Base-by-base conservation (phyloP, 2,329 filamentous ascomycete genomes). In the Penicillium verrucosum region DNA sequence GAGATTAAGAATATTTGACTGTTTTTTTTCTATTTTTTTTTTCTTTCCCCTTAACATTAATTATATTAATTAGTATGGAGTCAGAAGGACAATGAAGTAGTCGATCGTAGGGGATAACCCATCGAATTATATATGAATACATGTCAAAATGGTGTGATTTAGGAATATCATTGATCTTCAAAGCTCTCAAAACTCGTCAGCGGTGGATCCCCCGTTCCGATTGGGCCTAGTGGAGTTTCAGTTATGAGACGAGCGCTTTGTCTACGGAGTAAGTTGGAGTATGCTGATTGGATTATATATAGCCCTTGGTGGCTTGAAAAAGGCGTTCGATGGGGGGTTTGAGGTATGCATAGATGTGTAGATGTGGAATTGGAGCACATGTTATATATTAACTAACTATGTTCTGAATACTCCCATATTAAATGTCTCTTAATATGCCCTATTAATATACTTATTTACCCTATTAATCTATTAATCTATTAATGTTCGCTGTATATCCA, bases 191-290 rank as follows among this genome's bases (percentile, higher is more conserved):
- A 49, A 53, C 57, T 66, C 61, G 61, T 66, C 62, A 65, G 59
- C 62, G 56, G 53, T 51, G 60, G 60, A 51, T 58, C 40, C 34
- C 14, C 23, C 34, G 6, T 10, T 58, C 52, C 9, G 34, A 60
- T 40, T 18, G 11, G 55, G 61, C 5, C 51, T 65, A 65, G 62
- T 48, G 30, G 40, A 36, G 62, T 65, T 66, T 66, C 62, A 65
- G 47, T 46, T 46, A 49, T 65, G 59, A 63, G 61, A 65, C 62
- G 46, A 36, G 23, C 32, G 38, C 44, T 45, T 38, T 53, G 42
- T 59, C 36, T 30, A 21, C 21, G 21, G 21, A 21, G 21, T 21
- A 21, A 21, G 21, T 3, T 21, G 21, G 21, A 21, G 21, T 21
- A 43, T 51, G 46, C 36, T 41, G 45, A 54, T 43, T 52, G 38